Base-by-base conservation (phyloP, 163 green algal genomes). In the Coccomyxa subellipsoidea region DNA sequence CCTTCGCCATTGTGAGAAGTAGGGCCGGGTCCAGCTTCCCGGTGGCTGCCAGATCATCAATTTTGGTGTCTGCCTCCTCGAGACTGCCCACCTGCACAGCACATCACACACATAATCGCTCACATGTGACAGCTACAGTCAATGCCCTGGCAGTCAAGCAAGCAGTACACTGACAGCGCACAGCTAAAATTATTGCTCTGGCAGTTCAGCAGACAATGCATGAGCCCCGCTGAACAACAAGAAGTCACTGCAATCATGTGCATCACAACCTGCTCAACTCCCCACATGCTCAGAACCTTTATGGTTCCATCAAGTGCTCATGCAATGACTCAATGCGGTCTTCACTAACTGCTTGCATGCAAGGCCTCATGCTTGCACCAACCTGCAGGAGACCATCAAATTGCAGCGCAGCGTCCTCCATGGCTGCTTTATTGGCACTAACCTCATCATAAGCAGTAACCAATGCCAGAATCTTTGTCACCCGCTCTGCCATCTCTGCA, bases 1-100 rank as follows among this genome's bases (percentile, higher is more conserved):
- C 92, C 80, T 95, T 95, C 54, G 91, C 91, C 83, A 95, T 91
- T 29, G 91, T 95, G 21, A 97, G 88, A 69, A 97, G 71, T 47
- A 96, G 83, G 4, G 93, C 92, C 4, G 91, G 89, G 83, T 94
- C 87, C 75, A 97, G 79, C 71, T 81, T 73, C 27, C 90, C 91
- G 0, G 69, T 47, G 8, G 81, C 77, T 12, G 89, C 88, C 73
- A 97, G 78, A 54, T 89, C 80, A 70, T 95, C 93, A 12, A 97
- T 90, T 83, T 90, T 91, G 18, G 32, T 53, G 47, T 95, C 90
- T 4, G 89, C 91, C 72, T 90, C 88, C 39, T 94, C 90, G 69
- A 97, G 76, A 54, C 77, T 90, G 40, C 84, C 81, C 54, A 84
- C 82, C 84, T 92, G 80, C 37, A 29, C 21, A 76, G 69, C 35